A percentile compares a stretch with the other conserved stretches of the same genome.
Evolutionary conservation across 2,329 filamentous ascomycete species (phyloP).

Genomic region (Nemania abortiva): DNA sequence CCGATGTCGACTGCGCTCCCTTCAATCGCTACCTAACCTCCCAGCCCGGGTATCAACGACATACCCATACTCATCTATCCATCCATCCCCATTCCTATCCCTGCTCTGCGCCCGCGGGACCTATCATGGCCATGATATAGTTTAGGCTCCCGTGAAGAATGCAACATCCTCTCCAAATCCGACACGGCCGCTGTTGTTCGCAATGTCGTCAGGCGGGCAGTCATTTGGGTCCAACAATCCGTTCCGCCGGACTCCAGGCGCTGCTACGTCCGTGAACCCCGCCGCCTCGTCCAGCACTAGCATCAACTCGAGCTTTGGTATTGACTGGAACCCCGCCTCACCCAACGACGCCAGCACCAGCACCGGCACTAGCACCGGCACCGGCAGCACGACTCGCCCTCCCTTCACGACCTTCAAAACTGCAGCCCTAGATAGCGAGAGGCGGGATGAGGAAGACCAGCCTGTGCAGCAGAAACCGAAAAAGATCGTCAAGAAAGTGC

Average conservation of each 20-base stretch:
- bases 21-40: not conserved
- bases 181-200: slow-evolving; percentile 31
- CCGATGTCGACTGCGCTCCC: slow-evolving; percentile 7
- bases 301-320: slow-evolving; percentile 24
- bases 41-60: slow-evolving; percentile 6
- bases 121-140: slow-evolving; percentile 35
- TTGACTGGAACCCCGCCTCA: slow-evolving; percentile 36
- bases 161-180: slow-evolving; percentile 18
- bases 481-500: slow-evolving; percentile 75
- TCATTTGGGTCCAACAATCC: slow-evolving; percentile 63
- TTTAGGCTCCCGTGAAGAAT: slow-evolving; percentile 1
- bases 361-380: too few relatives aligned
- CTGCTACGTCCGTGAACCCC: slow-evolving; percentile 39
- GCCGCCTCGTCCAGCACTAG: slow-evolving; percentile 38
- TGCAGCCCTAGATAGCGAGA: slow-evolving; percentile 51
- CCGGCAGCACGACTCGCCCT: slow-evolving; percentile 41
- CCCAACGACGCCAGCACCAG: not conserved
- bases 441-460: slow-evolving; percentile 48
- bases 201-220: slow-evolving; percentile 54
- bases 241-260: slow-evolving; percentile 60
- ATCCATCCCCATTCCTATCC: not conserved
- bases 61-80: too few relatives aligned
- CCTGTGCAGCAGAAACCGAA: slow-evolving; percentile 48
- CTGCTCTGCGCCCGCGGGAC: slow-evolving; percentile 27
- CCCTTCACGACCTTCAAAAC: slow-evolving; percentile 51